Conservation (phyloP, 805 yeast species). For the Kluyveromyces aestuarii region DNA sequence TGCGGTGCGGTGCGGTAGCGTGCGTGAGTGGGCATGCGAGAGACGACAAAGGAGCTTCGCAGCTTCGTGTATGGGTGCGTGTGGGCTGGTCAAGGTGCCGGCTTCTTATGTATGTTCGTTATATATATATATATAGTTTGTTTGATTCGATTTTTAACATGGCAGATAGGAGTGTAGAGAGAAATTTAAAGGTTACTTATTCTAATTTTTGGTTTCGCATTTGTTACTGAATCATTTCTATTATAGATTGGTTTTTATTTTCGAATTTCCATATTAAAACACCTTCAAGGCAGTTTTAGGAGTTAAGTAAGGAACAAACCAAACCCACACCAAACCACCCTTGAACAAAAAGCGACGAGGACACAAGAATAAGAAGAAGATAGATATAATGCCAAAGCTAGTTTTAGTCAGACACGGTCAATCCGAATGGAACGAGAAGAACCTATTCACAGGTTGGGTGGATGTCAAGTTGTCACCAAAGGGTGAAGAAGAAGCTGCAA, state of each 20-base stretch:
- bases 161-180: background rate
- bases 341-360: no score
- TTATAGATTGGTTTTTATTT: background rate
- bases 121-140: background rate
- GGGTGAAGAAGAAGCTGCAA: slow-evolving; percentile 85
- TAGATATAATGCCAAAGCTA: slow-evolving; percentile 49
- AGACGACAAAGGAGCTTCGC: no score
- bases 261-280: no score
- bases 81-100: background rate
- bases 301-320: no score
- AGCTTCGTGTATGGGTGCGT: background rate
- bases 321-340: no score
- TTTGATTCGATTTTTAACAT: background rate
- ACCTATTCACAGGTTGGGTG: slow-evolving; percentile 98
- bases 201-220: background rate
- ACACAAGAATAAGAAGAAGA: background rate
- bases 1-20: no score
- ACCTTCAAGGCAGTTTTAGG: no score
- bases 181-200: no score
- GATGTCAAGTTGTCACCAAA: slow-evolving; percentile 77
- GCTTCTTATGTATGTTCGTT: background rate
- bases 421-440: slow-evolving; percentile 98
- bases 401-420: slow-evolving; percentile 97
- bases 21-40: no score
- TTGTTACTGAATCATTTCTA: background rate